Evolutionary conservation across 805 yeast genomes (phyloP).

Genomic region (Wickerhamomyces bisporus): DNA sequence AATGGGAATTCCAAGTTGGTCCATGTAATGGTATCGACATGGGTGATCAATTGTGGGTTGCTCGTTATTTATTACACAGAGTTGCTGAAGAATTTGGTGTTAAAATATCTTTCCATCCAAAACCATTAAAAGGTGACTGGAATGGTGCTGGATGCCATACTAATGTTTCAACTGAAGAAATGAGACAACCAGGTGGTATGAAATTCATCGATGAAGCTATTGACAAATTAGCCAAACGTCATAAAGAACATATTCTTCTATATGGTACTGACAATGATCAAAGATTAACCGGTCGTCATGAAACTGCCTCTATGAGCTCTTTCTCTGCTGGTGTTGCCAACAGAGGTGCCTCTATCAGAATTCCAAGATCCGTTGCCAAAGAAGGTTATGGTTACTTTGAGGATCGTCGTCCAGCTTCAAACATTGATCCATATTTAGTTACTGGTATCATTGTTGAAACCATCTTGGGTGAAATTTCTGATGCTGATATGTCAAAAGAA

Average conservation of each 20-base stretch:
- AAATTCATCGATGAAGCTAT: slow-evolving; percentile 88
- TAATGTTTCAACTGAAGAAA: slow-evolving; percentile 85
- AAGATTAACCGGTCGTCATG: slow-evolving; percentile 98
- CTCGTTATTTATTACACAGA: slow-evolving; percentile 87
- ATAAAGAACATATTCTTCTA: slow-evolving; percentile 89
- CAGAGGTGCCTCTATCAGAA: slow-evolving; percentile 99
- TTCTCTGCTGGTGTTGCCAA: slow-evolving; percentile 98
- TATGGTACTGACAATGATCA: slow-evolving; percentile 93
- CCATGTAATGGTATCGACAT: slow-evolving; percentile 92
- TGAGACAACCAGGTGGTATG: slow-evolving; percentile 97
- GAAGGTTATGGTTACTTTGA: slow-evolving; percentile 98
- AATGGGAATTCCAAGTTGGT: slow-evolving; percentile 99
- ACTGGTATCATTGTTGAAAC: slow-evolving; percentile 98
- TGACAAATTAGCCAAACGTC: slow-evolving; percentile 92
- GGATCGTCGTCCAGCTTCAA: slow-evolving; percentile 99
- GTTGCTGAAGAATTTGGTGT: slow-evolving; percentile 99
- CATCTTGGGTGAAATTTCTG: slow-evolving; percentile 88
- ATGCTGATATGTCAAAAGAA: slow-evolving; percentile 92
- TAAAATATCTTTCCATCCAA: slow-evolving; percentile 98
- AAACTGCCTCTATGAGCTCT: slow-evolving; percentile 88
- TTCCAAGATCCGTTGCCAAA: slow-evolving; percentile 97
- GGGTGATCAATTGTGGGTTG: slow-evolving; percentile 98
- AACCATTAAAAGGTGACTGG: slow-evolving; percentile 99
- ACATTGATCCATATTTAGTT: slow-evolving; percentile 98
- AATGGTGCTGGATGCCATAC: slow-evolving; percentile 99